phyloP scores from a whole-genome alignment of 352 stramenopile species.

The Phytophthora meadii region DNA sequence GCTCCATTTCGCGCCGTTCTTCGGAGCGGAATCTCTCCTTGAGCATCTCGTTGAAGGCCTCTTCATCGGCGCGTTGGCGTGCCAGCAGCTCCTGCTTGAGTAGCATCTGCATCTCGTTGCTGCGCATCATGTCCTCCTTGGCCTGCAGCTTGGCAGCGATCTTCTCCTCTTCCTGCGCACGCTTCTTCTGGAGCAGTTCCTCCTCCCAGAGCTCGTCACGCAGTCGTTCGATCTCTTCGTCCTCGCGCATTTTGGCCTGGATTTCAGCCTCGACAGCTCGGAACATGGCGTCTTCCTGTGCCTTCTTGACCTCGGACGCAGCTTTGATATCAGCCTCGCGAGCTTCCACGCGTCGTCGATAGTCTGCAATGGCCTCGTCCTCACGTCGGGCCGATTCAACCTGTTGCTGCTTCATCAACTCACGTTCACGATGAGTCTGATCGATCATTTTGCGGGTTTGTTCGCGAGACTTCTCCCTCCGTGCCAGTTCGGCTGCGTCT shows the following conservation, averaged over 20 bases:
- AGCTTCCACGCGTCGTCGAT: slow-evolving; percentile 51
- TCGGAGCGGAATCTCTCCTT: slow-evolving; percentile 69
- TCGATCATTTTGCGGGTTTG: slow-evolving; percentile 66
- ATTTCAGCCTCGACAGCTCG: slow-evolving; percentile 87
- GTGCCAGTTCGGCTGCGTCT: slow-evolving; percentile 79
- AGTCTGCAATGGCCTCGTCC: slow-evolving; percentile 61
- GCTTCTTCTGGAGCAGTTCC: slow-evolving; percentile 83
- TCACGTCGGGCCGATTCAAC: slow-evolving; percentile 42
- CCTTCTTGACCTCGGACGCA: slow-evolving; percentile 76
- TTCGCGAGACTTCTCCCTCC: slow-evolving; percentile 65
- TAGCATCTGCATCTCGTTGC: slow-evolving; percentile 76
- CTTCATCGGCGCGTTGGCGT: slow-evolving; percentile 66
- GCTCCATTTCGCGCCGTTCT: slow-evolving; percentile 69
- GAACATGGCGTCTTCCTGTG: slow-evolving; percentile 75
- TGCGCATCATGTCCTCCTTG: slow-evolving; percentile 88
- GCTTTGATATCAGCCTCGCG: slow-evolving; percentile 59
- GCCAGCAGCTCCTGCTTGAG: slow-evolving; percentile 66
- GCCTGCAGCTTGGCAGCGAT: slow-evolving; percentile 64
- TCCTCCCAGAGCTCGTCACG: slow-evolving; percentile 94
- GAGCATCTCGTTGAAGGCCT: slow-evolving; percentile 77
- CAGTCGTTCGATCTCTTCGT: slow-evolving; percentile 89
- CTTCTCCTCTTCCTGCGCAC: slow-evolving; percentile 77
- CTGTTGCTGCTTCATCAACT: slow-evolving; percentile 30
- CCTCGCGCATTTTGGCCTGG: slow-evolving; percentile 74
- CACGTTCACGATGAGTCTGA: slow-evolving; percentile 52